Conservation (phyloP, 2,329 filamentous ascomycete species). For the Curvularia verruculosa region DNA sequence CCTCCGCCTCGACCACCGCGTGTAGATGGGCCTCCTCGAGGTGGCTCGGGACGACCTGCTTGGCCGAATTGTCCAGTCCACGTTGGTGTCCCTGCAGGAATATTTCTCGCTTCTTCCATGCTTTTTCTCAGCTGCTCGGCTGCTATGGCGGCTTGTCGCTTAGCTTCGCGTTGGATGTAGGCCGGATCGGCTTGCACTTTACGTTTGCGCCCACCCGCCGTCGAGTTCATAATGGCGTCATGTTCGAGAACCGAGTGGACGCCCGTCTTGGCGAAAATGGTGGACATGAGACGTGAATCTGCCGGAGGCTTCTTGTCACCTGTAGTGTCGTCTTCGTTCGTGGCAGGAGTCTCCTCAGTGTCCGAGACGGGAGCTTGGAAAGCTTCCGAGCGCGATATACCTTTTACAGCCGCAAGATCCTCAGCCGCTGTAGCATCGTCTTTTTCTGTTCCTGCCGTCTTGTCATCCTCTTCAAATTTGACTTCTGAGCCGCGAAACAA, state of each 20-base stretch:
- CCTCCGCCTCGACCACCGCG: slow-evolving; percentile 45
- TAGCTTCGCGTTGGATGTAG: slow-evolving; percentile 82
- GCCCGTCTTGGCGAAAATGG: slow-evolving; percentile 83
- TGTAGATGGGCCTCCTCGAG: slow-evolving; percentile 44
- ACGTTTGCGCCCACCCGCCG: slow-evolving; percentile 59
- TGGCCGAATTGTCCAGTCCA: slow-evolving; percentile 90
- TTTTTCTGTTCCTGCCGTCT: slow-evolving; percentile 20
- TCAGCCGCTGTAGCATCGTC: slow-evolving; percentile 32
- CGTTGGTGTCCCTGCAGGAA: slow-evolving; percentile 85
- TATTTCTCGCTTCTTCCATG: slow-evolving; percentile 70
- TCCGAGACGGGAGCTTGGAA: slow-evolving; percentile 44
- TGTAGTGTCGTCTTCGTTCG: slow-evolving; percentile 18
- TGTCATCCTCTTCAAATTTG: slow-evolving; percentile 55
- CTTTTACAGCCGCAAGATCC: slow-evolving; percentile 47
- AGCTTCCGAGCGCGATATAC: slow-evolving; percentile 54
- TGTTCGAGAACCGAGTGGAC: slow-evolving; percentile 94
- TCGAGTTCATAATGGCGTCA: slow-evolving; percentile 74
- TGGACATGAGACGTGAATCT: slow-evolving; percentile 77
- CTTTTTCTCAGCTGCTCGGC: slow-evolving; percentile 76
- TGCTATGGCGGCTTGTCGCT: slow-evolving; percentile 76
- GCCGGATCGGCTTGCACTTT: slow-evolving; percentile 74
- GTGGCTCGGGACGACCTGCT: slow-evolving; percentile 66
- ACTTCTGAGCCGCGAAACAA: slow-evolving; percentile 90
- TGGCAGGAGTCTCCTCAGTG: slow-evolving; percentile 28
- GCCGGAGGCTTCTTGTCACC: slow-evolving; percentile 21